Evolutionary conservation across 1,139 yeast species (phyloP), one percentile per base, ranked within the genome.

Genomic region (Saccharomycopsis hybrid): DNA sequence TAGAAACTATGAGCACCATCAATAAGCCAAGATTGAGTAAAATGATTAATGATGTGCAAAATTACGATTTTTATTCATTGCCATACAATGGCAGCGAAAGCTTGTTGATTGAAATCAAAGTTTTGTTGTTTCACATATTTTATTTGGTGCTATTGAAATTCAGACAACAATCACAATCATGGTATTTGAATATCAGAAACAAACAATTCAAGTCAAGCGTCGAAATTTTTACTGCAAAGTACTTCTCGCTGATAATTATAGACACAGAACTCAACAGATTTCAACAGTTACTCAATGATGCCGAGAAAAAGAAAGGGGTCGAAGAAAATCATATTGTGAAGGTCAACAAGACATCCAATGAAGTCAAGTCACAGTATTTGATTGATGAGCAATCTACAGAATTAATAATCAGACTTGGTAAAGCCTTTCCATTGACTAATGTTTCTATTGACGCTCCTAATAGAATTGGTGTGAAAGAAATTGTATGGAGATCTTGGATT

Each of bases 401-500:
- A 60, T 78, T 92, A 71, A 77, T 81, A 1, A 80, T 90, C 53
- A 74, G 72, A 48, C 67, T 89, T 18, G 97, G 97, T 0, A 62
- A 71, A 1, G 74, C 78, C 41, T 90, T 80, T 58, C 97, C 97
- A 2, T 71, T 89, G 48, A 73, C 78, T 11, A 85, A 80, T 55
- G 84, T 89, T 13, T 68, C 70, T 11, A 90, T 92, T 0, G 82
- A 78, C 48, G 96, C 97, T 0, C 78, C 87, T 1, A 76, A 80
- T 51, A 74, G 96, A 56, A 76, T 89, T 42, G 98, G 98, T 13
- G 95, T 90, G 13, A 86, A 85, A 58, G 97, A 92, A 59, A 81
- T 80, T 55, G 92, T 87, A 66, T 90, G 97, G 96, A 84, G 88
- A 58, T 92, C 96, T 0, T 92, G 98, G 98, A 68, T 92, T 32